phyloP scores from a whole-genome alignment of 1,284 basidiomycete species.

The Ceratobasidium theobromae region DNA sequence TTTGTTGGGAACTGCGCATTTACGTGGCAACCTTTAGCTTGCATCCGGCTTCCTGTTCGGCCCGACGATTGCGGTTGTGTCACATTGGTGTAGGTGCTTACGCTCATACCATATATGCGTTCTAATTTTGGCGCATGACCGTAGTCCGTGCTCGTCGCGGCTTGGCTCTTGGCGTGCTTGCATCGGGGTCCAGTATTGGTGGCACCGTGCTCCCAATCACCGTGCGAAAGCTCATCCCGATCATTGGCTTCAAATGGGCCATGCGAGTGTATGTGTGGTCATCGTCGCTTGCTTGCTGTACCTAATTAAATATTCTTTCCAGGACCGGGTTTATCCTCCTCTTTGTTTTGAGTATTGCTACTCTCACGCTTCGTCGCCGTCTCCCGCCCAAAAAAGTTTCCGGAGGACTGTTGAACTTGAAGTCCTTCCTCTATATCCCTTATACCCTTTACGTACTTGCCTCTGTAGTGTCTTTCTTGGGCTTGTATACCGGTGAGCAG shows the following conservation, averaged over 20 bases:
- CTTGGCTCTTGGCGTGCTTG: slow-evolving; percentile 49
- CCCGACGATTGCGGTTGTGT: slow-evolving; percentile 41
- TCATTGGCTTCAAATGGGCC: slow-evolving; percentile 40
- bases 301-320: not conserved
- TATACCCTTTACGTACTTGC: slow-evolving; percentile 52
- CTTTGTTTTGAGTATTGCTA: slow-evolving; percentile 48
- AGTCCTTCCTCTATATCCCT: slow-evolving; percentile 51
- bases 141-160: slow-evolving; percentile 21
- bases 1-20: not conserved
- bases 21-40: not conserved
- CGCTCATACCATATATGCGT: not conserved
- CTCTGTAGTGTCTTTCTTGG: slow-evolving; percentile 54
- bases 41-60: slow-evolving; percentile 39
- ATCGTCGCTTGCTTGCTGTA: slow-evolving; percentile 1
- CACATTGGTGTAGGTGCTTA: slow-evolving; percentile 42
- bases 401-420: slow-evolving; percentile 55
- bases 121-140: not conserved
- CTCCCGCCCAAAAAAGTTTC: slow-evolving; percentile 52
- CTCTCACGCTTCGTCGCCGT: slow-evolving; percentile 52
- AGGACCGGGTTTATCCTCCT: slow-evolving; percentile 53
- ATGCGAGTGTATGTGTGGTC: slow-evolving; percentile 38
- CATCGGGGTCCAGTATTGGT: slow-evolving; percentile 50
- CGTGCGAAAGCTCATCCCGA: slow-evolving; percentile 46
- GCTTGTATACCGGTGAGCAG: slow-evolving; percentile 58
- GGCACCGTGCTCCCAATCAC: slow-evolving; percentile 51